phyloP scores from a whole-genome alignment of 2,329 filamentous ascomycete species.

The Penicillium sp. region DNA sequence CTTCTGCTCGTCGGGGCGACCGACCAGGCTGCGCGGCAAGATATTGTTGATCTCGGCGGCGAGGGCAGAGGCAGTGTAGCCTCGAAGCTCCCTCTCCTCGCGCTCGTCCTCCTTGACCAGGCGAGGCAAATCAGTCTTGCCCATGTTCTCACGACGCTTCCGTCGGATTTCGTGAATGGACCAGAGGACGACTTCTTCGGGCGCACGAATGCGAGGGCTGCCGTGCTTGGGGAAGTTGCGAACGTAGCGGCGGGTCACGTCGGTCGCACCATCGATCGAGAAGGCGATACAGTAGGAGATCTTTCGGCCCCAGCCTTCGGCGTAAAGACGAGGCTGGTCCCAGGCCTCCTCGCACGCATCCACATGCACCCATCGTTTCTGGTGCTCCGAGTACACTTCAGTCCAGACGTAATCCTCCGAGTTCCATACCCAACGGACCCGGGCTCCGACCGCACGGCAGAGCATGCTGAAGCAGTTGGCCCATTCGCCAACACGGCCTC shows the following conservation, averaged over 20 bases:
- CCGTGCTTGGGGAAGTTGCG: slow-evolving; percentile 56
- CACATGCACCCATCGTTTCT: slow-evolving; percentile 93
- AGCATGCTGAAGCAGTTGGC: slow-evolving; percentile 99
- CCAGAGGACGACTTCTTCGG: slow-evolving; percentile 87
- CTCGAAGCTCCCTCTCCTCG: slow-evolving; percentile 48
- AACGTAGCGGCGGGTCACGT: slow-evolving; percentile 66
- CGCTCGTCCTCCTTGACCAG: slow-evolving; percentile 50
- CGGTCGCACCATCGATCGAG: slow-evolving; percentile 76
- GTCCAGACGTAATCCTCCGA: slow-evolving; percentile 97
- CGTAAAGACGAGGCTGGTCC: slow-evolving; percentile 90
- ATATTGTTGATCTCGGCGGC: slow-evolving; percentile 47
- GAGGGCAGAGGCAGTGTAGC: slow-evolving; percentile 46
- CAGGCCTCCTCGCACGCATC: slow-evolving; percentile 92
- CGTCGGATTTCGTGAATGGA: slow-evolving; percentile 89
- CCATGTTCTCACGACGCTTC: slow-evolving; percentile 77
- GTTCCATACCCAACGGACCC: slow-evolving; percentile 98
- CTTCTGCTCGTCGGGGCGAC: slow-evolving; percentile 42
- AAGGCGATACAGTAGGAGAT: slow-evolving; percentile 97
- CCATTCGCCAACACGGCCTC: slow-evolving; percentile 91
- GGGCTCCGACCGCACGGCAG: slow-evolving; percentile 83
- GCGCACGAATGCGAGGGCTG: slow-evolving; percentile 71
- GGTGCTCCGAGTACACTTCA: slow-evolving; percentile 92
- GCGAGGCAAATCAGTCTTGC: slow-evolving; percentile 65
- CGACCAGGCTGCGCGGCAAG: slow-evolving; percentile 30
- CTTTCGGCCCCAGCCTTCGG: slow-evolving; percentile 93